Percentiles rank a stretch among this genome's conserved stretches.
phyloP scores from a whole-genome alignment of 2,329 filamentous ascomycete genomes.

The Sclerotinia nivalis region DNA sequence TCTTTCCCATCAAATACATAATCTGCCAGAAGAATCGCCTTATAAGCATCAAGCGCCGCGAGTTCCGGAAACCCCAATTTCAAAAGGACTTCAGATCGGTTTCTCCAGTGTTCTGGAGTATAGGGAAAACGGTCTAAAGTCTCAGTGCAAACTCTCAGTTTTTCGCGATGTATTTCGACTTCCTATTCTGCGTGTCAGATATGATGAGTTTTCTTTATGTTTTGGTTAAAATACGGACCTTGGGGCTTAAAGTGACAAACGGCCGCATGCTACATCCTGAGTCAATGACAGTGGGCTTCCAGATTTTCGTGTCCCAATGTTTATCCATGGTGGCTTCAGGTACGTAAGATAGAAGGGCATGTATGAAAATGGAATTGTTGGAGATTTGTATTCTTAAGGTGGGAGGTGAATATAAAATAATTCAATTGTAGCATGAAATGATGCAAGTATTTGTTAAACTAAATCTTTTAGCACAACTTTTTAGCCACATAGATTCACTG shows the following conservation, averaged over 20 bases:
- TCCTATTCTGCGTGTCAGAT: neutral
- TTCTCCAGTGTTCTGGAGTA: constrained; percentile 12
- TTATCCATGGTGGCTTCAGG: neutral
- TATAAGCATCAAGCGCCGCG: constrained; percentile 26
- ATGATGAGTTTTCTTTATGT: too few species aligned
- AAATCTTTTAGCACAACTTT: neutral
- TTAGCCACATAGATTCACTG: neutral
- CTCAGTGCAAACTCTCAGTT: neutral
- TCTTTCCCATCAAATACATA: constrained; percentile 2
- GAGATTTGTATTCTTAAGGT: neutral
- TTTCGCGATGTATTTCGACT: neutral
- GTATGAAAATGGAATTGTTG: neutral
- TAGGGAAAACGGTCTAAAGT: neutral
- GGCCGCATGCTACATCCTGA: neutral
- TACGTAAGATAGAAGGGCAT: neutral
- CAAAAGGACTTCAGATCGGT: constrained; percentile 13
- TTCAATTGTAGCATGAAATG: neutral
- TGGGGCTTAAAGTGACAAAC: too few species aligned
- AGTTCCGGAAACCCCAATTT: constrained; percentile 26
- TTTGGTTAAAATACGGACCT: too few species aligned
- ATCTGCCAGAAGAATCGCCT: constrained; percentile 21
- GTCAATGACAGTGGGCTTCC: neutral
- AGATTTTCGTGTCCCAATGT: neutral
- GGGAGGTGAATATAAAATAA: too few species aligned
- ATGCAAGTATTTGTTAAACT: neutral